Percentiles rank a stretch among this genome's conserved stretches.
These are phyloP conservation scores for Penicillium silybi DNA, from an alignment of 495 filamentous ascomycete genomes.

Conservation along the genomic window DNA sequence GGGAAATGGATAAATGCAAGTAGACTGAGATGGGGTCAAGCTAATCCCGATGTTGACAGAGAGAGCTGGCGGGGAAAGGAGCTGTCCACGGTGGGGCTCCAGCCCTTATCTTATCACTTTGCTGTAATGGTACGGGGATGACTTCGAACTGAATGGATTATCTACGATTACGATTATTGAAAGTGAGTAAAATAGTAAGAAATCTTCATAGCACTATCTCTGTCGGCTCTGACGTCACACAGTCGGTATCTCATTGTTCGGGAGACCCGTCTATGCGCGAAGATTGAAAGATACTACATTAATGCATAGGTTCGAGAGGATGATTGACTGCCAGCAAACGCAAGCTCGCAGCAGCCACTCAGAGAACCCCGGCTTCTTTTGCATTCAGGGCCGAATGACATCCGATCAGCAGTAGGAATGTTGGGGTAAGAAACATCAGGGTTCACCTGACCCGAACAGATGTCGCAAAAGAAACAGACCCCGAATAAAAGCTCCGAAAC, in stretches of 20 bases:
- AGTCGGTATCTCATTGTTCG: constrained; percentile 20
- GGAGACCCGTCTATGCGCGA: constrained; percentile 25
- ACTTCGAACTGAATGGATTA: not conserved
- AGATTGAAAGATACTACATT: constrained; percentile 9
- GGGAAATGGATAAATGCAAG: not conserved
- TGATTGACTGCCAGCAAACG: not conserved
- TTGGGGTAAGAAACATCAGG: not conserved
- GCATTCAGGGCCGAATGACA: constrained; percentile 1
- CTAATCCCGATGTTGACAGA: constrained; percentile 4
- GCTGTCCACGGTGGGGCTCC: not conserved
- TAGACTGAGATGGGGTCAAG: not conserved
- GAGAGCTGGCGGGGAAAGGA: not conserved
- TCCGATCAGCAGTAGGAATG: constrained; percentile 1
- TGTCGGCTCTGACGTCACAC: not conserved
- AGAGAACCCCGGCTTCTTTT: not conserved
- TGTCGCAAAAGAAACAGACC: constrained; percentile 1
- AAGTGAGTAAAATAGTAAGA: not conserved
- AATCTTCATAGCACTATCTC: not conserved
- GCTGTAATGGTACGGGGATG: not conserved
- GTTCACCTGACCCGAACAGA: not conserved
- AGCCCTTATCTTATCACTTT: constrained; percentile 1
- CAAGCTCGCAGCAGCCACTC: not conserved
- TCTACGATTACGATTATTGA: too few relatives aligned
- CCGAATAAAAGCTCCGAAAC: constrained; percentile 21
- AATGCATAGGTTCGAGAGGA: constrained; percentile 17